Conservation (phyloP, 2,329 filamentous ascomycete genomes). For the Colletotrichum costaricense region DNA sequence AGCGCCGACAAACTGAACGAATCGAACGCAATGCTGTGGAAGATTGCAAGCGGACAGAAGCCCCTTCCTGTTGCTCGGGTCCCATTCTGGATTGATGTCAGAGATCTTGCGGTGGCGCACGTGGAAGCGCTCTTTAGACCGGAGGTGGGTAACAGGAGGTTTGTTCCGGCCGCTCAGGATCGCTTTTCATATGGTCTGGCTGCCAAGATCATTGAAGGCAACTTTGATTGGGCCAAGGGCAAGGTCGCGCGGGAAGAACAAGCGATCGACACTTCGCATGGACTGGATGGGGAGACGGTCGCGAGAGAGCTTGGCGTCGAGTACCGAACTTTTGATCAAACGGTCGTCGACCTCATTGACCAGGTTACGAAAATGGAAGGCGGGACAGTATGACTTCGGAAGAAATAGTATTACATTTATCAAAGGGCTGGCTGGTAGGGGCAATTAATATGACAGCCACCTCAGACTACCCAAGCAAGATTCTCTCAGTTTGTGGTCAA, state of each 20-base stretch:
- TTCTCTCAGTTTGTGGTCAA: too few relatives aligned
- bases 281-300: constrained; percentile 54
- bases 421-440: neutral
- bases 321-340: constrained; percentile 49
- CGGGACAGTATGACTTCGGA: neutral
- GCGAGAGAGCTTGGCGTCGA: constrained; percentile 51
- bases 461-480: neutral
- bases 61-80: constrained; percentile 52
- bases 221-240: constrained; percentile 50
- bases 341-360: constrained; percentile 48
- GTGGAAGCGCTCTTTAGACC: constrained; percentile 52
- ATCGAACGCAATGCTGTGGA: constrained; percentile 55
- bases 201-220: constrained; percentile 52
- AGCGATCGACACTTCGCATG: constrained; percentile 49
- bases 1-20: constrained; percentile 51
- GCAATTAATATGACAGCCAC: neutral
- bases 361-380: constrained; percentile 41
- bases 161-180: constrained; percentile 52
- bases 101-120: constrained; percentile 58
- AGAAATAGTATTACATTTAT: neutral
- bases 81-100: constrained; percentile 58
- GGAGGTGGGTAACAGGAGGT: constrained; percentile 52
- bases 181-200: constrained; percentile 58
- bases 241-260: constrained; percentile 48
- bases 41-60: constrained; percentile 48